Evolutionary conservation across 1,139 yeast species (phyloP).

Genomic region (Wickerhamiella infanticola): DNA sequence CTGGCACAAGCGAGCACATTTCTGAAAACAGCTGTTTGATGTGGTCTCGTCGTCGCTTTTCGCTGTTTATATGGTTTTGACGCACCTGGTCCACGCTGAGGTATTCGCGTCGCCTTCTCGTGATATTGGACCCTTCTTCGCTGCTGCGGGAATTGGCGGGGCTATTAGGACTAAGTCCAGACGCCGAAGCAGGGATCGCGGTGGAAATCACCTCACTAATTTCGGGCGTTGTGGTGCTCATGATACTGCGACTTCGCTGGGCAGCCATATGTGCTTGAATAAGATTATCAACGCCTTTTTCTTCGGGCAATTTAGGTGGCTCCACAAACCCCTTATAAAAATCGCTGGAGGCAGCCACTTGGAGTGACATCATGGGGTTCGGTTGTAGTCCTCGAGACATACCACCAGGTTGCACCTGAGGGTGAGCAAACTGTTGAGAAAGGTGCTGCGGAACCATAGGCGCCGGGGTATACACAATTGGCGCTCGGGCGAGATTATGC

Average conservation of each 20-base stretch:
- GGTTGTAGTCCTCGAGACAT: not conserved
- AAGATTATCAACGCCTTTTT: not conserved
- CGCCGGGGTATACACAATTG: not conserved
- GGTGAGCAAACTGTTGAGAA: not conserved
- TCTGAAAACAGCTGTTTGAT: slow-evolving; percentile 37
- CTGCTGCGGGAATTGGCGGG: not conserved
- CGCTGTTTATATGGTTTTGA: slow-evolving; percentile 56
- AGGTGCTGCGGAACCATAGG: not conserved
- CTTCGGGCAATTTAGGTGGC: not conserved
- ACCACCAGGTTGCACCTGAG: not conserved
- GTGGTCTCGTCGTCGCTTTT: slow-evolving; percentile 56
- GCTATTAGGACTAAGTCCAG: not conserved
- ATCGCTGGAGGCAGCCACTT: not conserved
- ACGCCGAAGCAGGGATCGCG: not conserved
- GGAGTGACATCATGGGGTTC: not conserved
- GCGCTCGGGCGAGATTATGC: not conserved
- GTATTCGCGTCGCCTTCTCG: slow-evolving; percentile 25
- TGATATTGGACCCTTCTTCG: not conserved
- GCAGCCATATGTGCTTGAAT: not conserved
- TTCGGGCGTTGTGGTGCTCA: not conserved
- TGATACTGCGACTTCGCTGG: not conserved
- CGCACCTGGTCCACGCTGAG: slow-evolving; percentile 55
- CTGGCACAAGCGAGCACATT: slow-evolving; percentile 26
- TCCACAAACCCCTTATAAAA: slow-evolving; percentile 6
- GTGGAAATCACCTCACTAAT: not conserved